Base-by-base conservation (phyloP, 1,284 basidiomycete species). In the Sphagnurus paluster region DNA sequence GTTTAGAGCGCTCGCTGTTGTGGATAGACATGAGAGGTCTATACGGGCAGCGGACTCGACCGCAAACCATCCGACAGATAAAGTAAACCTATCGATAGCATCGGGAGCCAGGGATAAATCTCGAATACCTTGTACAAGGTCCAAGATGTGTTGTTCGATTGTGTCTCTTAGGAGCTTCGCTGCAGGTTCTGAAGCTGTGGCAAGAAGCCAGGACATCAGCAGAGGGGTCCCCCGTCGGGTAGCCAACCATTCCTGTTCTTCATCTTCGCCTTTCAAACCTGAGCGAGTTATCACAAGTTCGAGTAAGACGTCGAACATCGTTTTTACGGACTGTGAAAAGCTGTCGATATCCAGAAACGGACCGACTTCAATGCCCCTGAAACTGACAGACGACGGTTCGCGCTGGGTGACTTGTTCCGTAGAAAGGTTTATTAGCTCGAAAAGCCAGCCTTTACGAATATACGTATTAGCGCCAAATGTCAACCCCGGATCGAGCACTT, bases 1-100 rank as follows among this genome's bases (percentile, higher is more conserved):
- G 52, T 46, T 52, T 29, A 59, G 55, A 17, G 40, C 54, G 42
- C 28, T 58, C 21, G 35, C 41, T 39, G 50, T 45, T 56, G 53
- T 45, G 46, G 46, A 52, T 58, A 52, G 55, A 39, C 53, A 39
- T 5, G 51, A 49, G 38, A 50, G 55, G 1, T 61, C 62, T 50
- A 71, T 54, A 7, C 80, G 74, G 28, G 68, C 67, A 2, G 75
- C 67, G 4, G 85, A 52, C 55, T 89, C 87, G 17, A 89, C 66
- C 0, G 75, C 58, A 49, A 82, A 81, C 83, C 86, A 89, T 28
- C 75, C 72, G 16, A 76, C 54, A 1, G 68, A 59, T 24, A 90
- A 60, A 2, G 73, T 64, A 23, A 71, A 66, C 1, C 59, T 53
- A 32, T 67, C 67, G 43, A 68, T 42, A 2, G 64, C 54, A 17